These are phyloP conservation scores for Aphanomyces cochlioides DNA, from an alignment of 352 stramenopile genomes.

Conservation along the genomic window DNA sequence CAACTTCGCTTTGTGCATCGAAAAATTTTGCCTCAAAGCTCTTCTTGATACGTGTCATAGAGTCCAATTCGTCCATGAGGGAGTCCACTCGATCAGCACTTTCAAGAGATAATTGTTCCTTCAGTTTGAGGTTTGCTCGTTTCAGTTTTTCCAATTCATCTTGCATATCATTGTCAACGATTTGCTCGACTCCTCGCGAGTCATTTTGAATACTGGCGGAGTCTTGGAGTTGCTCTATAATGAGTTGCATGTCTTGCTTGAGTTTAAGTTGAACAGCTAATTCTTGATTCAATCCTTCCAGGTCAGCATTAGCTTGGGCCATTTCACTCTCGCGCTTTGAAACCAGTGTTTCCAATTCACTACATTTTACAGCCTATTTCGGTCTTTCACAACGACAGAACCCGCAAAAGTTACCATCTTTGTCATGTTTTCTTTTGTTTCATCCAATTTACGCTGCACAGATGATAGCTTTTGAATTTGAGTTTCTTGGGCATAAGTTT, in stretches of 20 bases:
- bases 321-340: slow-evolving; percentile 39
- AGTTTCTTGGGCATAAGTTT: slow-evolving; percentile 50
- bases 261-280: slow-evolving; percentile 43
- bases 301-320: slow-evolving; percentile 31
- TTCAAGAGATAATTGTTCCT: slow-evolving; percentile 49
- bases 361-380: slow-evolving; percentile 59
- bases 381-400: background rate
- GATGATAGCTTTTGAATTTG: slow-evolving; percentile 44
- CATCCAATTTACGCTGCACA: slow-evolving; percentile 59
- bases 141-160: slow-evolving; percentile 56
- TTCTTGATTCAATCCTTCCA: slow-evolving; percentile 36
- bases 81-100: slow-evolving; percentile 52
- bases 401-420: slow-evolving; percentile 40
- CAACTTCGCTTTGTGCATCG: slow-evolving; percentile 39
- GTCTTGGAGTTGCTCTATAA: slow-evolving; percentile 33
- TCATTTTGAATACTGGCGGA: background rate
- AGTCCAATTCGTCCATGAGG: slow-evolving; percentile 54
- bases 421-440: slow-evolving; percentile 66
- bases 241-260: slow-evolving; percentile 54
- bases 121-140: slow-evolving; percentile 53
- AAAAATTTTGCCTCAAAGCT: slow-evolving; percentile 73
- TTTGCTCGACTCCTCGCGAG: background rate
- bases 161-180: slow-evolving; percentile 55
- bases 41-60: slow-evolving; percentile 57
- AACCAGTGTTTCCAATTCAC: slow-evolving; percentile 49